Evolutionary conservation across 495 filamentous ascomycete species (phyloP).

Genomic region (Talaromyces proteolyticus): DNA sequence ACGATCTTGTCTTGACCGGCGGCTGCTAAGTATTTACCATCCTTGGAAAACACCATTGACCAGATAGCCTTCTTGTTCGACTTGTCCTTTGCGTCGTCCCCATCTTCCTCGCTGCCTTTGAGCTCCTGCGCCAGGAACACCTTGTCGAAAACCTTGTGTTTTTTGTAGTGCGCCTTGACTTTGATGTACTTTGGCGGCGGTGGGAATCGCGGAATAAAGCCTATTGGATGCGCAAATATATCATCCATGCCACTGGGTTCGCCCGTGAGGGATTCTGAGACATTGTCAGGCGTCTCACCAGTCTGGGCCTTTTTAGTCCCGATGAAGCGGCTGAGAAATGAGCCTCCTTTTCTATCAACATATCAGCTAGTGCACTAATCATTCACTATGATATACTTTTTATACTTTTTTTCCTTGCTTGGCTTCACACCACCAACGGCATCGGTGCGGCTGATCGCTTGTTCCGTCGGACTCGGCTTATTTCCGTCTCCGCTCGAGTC

Average conservation of each 20-base stretch:
- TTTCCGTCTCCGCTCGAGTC: conserved; percentile 47
- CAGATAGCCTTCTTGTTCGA: conserved; percentile 61
- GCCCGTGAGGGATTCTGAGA: conserved; percentile 62
- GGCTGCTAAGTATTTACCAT: conserved; percentile 86
- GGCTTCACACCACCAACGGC: conserved; percentile 36
- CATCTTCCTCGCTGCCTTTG: conserved; percentile 36
- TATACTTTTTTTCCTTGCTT: conserved; percentile 65
- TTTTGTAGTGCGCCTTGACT: conserved; percentile 75
- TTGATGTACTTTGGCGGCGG: conserved; percentile 90
- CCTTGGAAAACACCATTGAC: conserved; percentile 88
- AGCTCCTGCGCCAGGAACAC: conserved; percentile 92
- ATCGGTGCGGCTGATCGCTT: conserved; percentile 28
- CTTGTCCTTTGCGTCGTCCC: conserved; percentile 17
- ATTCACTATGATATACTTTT: conserved; percentile 10
- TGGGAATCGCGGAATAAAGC: conserved; percentile 83
- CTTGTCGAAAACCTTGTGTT: conserved; percentile 72
- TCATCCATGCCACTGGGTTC: conserved; percentile 74
- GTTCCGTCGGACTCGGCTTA: conserved; percentile 24
- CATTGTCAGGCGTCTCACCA: conserved; percentile 56
- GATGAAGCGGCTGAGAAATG: conserved; percentile 88
- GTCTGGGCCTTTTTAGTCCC: conserved; percentile 64
- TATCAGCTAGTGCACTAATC: background rate
- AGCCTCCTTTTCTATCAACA: conserved; percentile 76
- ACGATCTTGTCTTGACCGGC: conserved; percentile 84
- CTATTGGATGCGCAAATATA: conserved; percentile 75